phyloP scores from a whole-genome alignment of 495 filamentous ascomycete genomes.

The Lophiostoma macrostomum region DNA sequence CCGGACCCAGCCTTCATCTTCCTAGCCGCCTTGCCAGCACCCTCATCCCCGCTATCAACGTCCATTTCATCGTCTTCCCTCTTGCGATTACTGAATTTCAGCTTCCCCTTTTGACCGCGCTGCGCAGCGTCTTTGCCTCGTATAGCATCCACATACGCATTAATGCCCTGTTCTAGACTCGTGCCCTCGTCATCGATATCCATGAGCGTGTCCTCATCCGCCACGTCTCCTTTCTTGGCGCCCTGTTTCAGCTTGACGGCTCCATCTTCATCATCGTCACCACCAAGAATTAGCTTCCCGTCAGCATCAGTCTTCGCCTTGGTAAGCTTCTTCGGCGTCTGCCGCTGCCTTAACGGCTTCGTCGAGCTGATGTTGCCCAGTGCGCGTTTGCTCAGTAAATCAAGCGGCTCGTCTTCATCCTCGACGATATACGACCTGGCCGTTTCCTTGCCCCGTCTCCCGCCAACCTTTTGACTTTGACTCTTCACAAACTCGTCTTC shows the following conservation, averaged over 20 bases:
- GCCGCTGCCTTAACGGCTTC: constrained; percentile 58
- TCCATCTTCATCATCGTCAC: constrained; percentile 40
- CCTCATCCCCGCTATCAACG: constrained; percentile 58
- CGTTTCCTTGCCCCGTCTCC: constrained; percentile 51
- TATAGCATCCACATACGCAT: constrained; percentile 89
- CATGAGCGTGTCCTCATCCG: constrained; percentile 53
- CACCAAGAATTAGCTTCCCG: constrained; percentile 82
- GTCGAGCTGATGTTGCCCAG: constrained; percentile 91
- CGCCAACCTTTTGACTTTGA: constrained; percentile 45
- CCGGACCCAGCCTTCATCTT: constrained; percentile 13
- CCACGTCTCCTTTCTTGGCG: constrained; percentile 56
- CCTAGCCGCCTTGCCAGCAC: background rate
- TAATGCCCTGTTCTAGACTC: constrained; percentile 62
- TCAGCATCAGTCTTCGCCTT: constrained; percentile 75
- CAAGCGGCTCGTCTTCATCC: constrained; percentile 87
- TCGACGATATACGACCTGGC: constrained; percentile 74
- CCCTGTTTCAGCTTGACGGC: constrained; percentile 34
- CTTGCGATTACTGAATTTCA: constrained; percentile 79
- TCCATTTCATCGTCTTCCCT: constrained; percentile 67
- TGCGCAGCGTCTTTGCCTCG: constrained; percentile 77
- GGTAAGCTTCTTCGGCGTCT: constrained; percentile 47
- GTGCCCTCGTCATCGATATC: constrained; percentile 41
- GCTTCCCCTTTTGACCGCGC: constrained; percentile 75
- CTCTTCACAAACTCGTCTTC: constrained; percentile 45
- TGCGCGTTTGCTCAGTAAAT: constrained; percentile 82